Conservation (phyloP, 1,139 yeast genomes). For the Diutina rugosa region DNA sequence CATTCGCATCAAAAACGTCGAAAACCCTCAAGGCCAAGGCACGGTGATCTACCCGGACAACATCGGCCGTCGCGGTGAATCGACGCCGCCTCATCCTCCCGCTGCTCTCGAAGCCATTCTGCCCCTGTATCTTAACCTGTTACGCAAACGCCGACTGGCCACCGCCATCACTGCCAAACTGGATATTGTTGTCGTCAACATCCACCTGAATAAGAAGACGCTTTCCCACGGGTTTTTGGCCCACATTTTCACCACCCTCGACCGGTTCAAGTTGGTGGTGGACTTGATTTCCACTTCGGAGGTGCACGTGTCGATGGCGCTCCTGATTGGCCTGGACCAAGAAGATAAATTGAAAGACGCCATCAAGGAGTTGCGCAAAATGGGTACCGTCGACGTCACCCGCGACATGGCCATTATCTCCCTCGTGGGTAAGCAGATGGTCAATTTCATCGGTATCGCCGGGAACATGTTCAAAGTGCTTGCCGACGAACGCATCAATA, state of each 20-base stretch:
- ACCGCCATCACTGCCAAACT: slow-evolving; percentile 95
- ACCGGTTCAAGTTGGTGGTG: slow-evolving; percentile 75
- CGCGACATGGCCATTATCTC: slow-evolving; percentile 84
- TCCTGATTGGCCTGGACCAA: slow-evolving; percentile 58
- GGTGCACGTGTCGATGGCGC: slow-evolving; percentile 96
- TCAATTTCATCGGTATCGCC: slow-evolving; percentile 91
- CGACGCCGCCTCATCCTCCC: slow-evolving; percentile 93
- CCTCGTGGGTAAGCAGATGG: slow-evolving; percentile 94
- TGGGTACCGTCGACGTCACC: slow-evolving; percentile 84
- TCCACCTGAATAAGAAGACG: slow-evolving; percentile 88
- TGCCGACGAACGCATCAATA: slow-evolving; percentile 85
- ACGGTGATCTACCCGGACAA: slow-evolving; percentile 91
- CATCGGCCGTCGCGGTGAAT: slow-evolving; percentile 71
- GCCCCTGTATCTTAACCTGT: slow-evolving; percentile 26
- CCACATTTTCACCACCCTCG: slow-evolving; percentile 75
- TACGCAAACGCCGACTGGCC: slow-evolving; percentile 60
- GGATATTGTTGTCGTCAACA: slow-evolving; percentile 81
- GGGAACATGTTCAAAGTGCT: slow-evolving; percentile 93
- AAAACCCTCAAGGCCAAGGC: slow-evolving; percentile 82
- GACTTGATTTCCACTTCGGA: slow-evolving; percentile 95
- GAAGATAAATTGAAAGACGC: slow-evolving; percentile 54
- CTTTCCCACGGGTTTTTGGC: slow-evolving; percentile 93
- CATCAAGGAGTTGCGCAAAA: slow-evolving; percentile 57
- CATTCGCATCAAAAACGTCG: slow-evolving; percentile 89
- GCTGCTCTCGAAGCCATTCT: slow-evolving; percentile 49